These are phyloP conservation scores for Leccinum olivaceopallidum DNA, from an alignment of 768 basidiomycete genomes.

Conservation along the genomic window DNA sequence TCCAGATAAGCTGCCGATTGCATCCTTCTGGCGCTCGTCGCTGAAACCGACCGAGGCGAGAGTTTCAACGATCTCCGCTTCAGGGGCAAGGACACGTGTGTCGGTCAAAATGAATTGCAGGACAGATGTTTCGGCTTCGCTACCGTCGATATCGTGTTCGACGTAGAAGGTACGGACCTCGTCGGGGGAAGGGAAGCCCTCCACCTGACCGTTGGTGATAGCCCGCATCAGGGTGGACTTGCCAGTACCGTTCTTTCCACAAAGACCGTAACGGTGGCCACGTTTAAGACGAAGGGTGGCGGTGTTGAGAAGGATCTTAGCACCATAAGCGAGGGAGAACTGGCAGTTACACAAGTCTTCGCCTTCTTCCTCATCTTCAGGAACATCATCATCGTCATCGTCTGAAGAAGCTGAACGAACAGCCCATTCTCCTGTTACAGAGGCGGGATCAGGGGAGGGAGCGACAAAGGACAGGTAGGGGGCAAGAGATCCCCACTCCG, in stretches of 20 bases:
- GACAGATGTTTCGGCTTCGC: conserved; percentile 89
- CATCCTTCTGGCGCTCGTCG: conserved; percentile 78
- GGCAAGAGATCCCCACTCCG: conserved; percentile 82
- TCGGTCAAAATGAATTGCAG: conserved; percentile 86
- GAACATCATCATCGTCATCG: conserved; percentile 62
- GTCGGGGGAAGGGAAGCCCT: conserved; percentile 97
- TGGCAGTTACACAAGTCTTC: conserved; percentile 99
- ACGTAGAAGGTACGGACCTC: conserved; percentile 99
- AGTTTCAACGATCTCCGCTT: conserved; percentile 75
- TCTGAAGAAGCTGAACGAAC: conserved; percentile 86
- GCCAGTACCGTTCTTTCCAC: conserved; percentile 98
- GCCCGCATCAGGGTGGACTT: conserved; percentile 95
- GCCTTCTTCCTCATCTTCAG: conserved; percentile 94
- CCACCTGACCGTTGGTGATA: conserved; percentile 94
- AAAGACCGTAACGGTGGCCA: conserved; percentile 97
- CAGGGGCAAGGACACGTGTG: conserved; percentile 71
- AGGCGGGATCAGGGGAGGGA: conserved; percentile 61
- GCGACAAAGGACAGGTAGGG: conserved; percentile 73
- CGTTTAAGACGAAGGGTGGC: conserved; percentile 97
- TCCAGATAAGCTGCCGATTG: conserved; percentile 92
- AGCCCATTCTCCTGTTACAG: conserved; percentile 80
- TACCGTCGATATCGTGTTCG: conserved; percentile 98
- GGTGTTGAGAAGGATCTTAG: conserved; percentile 97
- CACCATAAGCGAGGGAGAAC: conserved; percentile 98
- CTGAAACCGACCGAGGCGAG: conserved; percentile 92